Percentiles rank a stretch among this genome's conserved stretches.
phyloP scores from a whole-genome alignment of 768 basidiomycete species.

The Amanita exitialis region DNA sequence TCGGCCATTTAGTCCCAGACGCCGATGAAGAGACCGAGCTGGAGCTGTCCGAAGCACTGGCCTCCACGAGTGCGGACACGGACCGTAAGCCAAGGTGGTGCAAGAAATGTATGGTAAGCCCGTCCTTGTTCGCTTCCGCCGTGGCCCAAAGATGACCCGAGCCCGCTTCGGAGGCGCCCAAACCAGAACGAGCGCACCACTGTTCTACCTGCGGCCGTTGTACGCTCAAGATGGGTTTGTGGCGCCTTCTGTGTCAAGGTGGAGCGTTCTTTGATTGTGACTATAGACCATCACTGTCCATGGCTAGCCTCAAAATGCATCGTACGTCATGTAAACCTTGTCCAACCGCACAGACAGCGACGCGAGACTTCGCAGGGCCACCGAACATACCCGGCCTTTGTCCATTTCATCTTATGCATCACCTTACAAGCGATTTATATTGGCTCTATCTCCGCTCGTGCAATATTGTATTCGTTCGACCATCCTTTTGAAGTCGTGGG shows the following conservation, averaged over 20 bases:
- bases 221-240: constrained; percentile 77
- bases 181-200: constrained; percentile 76
- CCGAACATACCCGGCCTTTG: constrained; percentile 75
- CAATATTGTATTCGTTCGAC: constrained; percentile 56
- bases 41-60: constrained; percentile 51
- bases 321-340: constrained; percentile 27
- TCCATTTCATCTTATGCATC: constrained; percentile 63
- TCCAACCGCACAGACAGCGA: background rate
- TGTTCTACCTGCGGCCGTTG: constrained; percentile 69
- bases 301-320: constrained; percentile 76
- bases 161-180: constrained; percentile 36
- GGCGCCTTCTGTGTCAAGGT: background rate
- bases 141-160: background rate
- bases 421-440: constrained; percentile 57
- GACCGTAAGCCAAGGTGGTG: constrained; percentile 60
- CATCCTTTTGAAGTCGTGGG: constrained; percentile 56
- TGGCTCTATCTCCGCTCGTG: constrained; percentile 37
- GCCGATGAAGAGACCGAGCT: constrained; percentile 20
- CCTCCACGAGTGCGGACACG: constrained; percentile 39
- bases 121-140: background rate
- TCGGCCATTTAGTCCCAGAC: constrained; percentile 9
- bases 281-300: constrained; percentile 75
- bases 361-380: constrained; percentile 43
- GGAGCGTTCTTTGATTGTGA: constrained; percentile 6
- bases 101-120: constrained; percentile 55